Base-by-base conservation (phyloP, 1,139 yeast genomes). In the Saccharomyces hybrid region DNA sequence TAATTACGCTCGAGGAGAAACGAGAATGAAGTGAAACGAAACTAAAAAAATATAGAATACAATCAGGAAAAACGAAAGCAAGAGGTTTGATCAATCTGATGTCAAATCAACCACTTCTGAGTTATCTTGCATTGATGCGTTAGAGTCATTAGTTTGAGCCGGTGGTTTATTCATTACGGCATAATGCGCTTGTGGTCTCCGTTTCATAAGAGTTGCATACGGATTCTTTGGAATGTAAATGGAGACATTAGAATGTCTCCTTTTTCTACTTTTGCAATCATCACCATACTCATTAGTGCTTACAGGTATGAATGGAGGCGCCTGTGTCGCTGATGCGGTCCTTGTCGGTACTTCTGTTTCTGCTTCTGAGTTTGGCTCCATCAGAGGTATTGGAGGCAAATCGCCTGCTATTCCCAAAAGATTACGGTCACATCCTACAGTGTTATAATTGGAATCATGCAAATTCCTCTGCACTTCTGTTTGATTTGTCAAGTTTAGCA, bases 191-290 rank as follows among this genome's bases (percentile, higher is more conserved):
- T 50, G 48, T 30, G 30, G 42, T 50, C 52, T 50, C 47, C 52
- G 46, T n/a, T 38, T 44, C 14, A 48, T 38, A 4, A 50, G 42
- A 11, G 46, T 42, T 13, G 52, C 52, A n/a, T 50, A 50, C 9
- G 52, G 52, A 30, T 50, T 50, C 48, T 50, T 50, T n/a, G 52
- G 52, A 23, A 50, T 50, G 32, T 42, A 50, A 3, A 48, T 47
- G 11, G 52, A 50, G 13, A 50, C 52, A 38, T 38, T 38, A 4
- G 42, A 38, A 38, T 38, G n/a, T n/a, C 42, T 38, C 9, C 42
- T 38, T 6, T 38, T 38, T 5, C 42, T 38, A 16, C 13, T 38
- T 16, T 16, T 38, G 5, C 42, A 13, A 38, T 38, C 42, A 38
- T 8, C 42, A 2, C 25, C 42, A 16, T 38, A n/a, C 2, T 25